These are phyloP conservation scores for Sicyos baderoa DNA, from an alignment of 306 rosid genomes.

Conservation along the genomic window DNA sequence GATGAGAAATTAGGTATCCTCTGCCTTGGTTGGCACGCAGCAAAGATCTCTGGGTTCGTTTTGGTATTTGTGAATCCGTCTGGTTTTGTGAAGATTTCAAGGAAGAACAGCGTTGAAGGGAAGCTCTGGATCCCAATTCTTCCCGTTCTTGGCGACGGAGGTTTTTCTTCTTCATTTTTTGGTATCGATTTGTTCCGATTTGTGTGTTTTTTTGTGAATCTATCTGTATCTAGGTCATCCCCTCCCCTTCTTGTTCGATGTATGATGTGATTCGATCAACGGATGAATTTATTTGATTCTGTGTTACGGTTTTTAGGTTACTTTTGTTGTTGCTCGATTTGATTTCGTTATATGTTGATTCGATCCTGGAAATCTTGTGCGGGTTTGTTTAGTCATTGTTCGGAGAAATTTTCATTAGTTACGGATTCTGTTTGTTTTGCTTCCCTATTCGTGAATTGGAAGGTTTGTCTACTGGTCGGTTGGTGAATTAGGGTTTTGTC, in stretches of 20 bases:
- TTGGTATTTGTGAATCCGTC: neutral
- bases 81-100: slow-evolving; percentile 13
- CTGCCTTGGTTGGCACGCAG: slow-evolving; percentile 22
- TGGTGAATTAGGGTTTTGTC: slow-evolving; percentile 5
- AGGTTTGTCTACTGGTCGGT: neutral
- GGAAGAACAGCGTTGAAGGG: slow-evolving; percentile 17
- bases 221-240: neutral
- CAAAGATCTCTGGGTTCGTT: slow-evolving; percentile 14
- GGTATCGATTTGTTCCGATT: slow-evolving; percentile 31
- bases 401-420: neutral
- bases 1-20: slow-evolving; percentile 13
- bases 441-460: neutral
- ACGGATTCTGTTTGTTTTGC: neutral
- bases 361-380: neutral
- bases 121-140: slow-evolving; percentile 82
- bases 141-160: slow-evolving; percentile 96
- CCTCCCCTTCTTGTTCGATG: neutral
- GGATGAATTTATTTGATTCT: neutral
- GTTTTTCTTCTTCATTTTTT: slow-evolving; percentile 65
- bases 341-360: neutral
- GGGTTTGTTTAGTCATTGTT: neutral
- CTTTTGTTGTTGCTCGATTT: neutral
- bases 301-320: neutral
- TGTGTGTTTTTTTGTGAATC: neutral
- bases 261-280: slow-evolving; percentile 20